Conservation (phyloP, 257 asterid genomes). For the Rhazya stricta region DNA sequence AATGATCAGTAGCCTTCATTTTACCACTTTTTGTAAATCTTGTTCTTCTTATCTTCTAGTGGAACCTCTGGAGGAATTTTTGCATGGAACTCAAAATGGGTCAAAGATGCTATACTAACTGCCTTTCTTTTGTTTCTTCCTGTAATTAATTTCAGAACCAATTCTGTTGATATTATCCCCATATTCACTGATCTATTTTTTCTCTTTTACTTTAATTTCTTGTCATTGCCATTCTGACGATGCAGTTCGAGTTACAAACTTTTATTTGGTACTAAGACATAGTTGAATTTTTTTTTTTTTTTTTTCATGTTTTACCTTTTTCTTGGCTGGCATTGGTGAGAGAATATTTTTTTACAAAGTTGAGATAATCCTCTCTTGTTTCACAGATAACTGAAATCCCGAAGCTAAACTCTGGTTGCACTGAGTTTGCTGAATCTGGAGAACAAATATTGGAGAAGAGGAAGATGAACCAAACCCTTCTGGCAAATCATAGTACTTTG, state of each 20-base stretch:
- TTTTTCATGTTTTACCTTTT: neutral
- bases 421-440: constrained; percentile 85
- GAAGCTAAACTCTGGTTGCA: constrained; percentile 81
- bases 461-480: constrained; percentile 84
- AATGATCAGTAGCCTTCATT: neutral
- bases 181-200: neutral
- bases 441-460: constrained; percentile 88
- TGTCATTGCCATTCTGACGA: neutral
- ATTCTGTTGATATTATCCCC: neutral
- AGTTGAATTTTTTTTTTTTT: too few relatives aligned
- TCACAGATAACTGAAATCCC: constrained; percentile 91
- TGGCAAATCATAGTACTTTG: constrained; percentile 84
- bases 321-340: neutral
- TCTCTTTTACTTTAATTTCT: neutral
- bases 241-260: neutral
- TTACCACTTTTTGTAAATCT: neutral
- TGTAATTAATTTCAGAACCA: neutral
- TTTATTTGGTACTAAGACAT: neutral
- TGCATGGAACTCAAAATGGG: neutral
- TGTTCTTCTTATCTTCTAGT: neutral
- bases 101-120: neutral
- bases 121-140: neutral
- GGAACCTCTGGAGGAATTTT: neutral
- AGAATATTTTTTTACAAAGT: neutral
- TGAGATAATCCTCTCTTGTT: constrained; percentile 16